A percentile compares a stretch with the other conserved stretches of the same genome.
Evolutionary conservation across 257 asterid species (phyloP).

Genomic region (Paulownia fortunei): DNA sequence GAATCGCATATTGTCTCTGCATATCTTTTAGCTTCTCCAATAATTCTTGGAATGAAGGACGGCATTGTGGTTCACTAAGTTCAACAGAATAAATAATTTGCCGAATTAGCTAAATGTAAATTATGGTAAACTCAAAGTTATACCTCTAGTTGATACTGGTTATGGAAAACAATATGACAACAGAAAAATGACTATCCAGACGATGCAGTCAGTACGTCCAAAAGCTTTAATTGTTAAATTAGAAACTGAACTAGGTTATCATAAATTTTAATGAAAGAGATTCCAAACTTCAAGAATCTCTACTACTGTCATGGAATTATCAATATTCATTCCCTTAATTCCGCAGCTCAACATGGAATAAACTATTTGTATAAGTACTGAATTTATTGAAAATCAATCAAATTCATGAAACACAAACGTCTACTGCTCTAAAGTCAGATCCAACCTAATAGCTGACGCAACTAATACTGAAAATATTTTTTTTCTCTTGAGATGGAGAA

Average conservation of each 20-base stretch:
- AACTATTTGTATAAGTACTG: background rate
- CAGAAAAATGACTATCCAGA: too few relatives aligned
- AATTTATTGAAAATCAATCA: background rate
- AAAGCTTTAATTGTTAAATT: too few relatives aligned
- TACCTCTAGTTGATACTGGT: too few relatives aligned
- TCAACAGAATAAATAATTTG: slow-evolving; percentile 24
- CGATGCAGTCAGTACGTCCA: too few relatives aligned
- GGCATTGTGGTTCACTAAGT: slow-evolving; percentile 71
- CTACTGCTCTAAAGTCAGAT: background rate
- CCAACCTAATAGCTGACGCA: background rate
- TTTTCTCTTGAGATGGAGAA: background rate
- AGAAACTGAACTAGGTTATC: too few relatives aligned
- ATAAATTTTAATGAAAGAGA: too few relatives aligned
- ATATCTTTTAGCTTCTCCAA: slow-evolving; percentile 78
- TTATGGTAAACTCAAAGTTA: too few relatives aligned
- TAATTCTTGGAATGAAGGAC: slow-evolving; percentile 91
- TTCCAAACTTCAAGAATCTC: too few relatives aligned
- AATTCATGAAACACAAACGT: background rate
- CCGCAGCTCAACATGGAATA: background rate
- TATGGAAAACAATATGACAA: too few relatives aligned
- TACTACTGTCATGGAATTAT: too few relatives aligned
- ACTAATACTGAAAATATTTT: background rate
- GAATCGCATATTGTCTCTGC: slow-evolving; percentile 62
- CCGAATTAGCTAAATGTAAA: background rate
- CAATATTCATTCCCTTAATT: background rate